Base-by-base conservation (phyloP, 2,329 filamentous ascomycete genomes). In the Colletotrichum incanum region DNA sequence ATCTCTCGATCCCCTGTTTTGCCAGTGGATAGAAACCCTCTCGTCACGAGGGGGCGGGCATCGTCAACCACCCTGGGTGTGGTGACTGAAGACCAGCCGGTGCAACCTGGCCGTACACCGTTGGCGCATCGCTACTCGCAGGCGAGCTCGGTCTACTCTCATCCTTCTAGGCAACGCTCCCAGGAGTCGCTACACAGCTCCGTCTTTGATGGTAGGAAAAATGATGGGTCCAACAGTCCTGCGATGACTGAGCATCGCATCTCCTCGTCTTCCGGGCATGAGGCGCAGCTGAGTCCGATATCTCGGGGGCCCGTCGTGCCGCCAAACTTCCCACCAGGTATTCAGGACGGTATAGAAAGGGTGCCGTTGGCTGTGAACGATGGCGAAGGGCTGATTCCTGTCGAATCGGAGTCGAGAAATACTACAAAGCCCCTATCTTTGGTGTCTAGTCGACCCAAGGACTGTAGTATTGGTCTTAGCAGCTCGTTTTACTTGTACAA, bases 401-500 rank as follows among this genome's bases (percentile, higher is more conserved):
- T 83, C 8, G 79, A 81, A 18, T 74, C 75, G 59, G 81, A 82
- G 54, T 56, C 58, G 43, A 58, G 50, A 5, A 73, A 65, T 31
- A 75, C 63, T 14, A 20, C 69, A 58, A 12, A 74, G 73, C 49
- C 45, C 8, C 16, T 74, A 72, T 11, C 75, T 56, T 34, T 50
- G 65, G 75, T 77, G 12, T 6, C 49, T 31, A 37, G 72, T 73
- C 39, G 64, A 70, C 45, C 75, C 76, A 64, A 76, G 14, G 84
- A 86, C 56, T 86, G 83, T 74, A 82, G 75, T 7, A 87, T 90
- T 45, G 83, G 79, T 2, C 77, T 80, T 0, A 75, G 60, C 45
- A 88, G 87, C 74, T 89, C 88, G 0, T 89, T 89, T 73, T 85
- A 87, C 61, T 79, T 85, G 12, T 80, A 86, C 47, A 89, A 87